phyloP scores from a whole-genome alignment of 1,284 basidiomycete genomes.

The Malassezia furfur region DNA sequence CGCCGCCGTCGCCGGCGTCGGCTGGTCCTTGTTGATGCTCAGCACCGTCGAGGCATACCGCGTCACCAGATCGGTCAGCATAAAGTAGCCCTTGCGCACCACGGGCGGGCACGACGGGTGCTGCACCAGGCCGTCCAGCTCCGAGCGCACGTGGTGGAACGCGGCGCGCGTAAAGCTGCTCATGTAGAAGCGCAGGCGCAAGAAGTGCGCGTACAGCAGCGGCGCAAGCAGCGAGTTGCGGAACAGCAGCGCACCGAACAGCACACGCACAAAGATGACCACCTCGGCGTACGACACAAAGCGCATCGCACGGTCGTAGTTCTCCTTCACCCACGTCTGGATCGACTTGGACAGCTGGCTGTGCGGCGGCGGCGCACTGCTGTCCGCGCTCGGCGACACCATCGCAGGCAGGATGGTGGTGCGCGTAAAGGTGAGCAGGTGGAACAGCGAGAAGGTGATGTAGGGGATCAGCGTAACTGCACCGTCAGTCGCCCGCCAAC shows the following conservation, averaged over 20 bases:
- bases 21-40: constrained; percentile 25
- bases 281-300: constrained; percentile 48
- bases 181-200: constrained; percentile 46
- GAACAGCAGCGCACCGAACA: constrained; percentile 43
- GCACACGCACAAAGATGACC: constrained; percentile 43
- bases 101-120: constrained; percentile 37
- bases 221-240: constrained; percentile 43
- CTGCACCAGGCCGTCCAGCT: constrained; percentile 34
- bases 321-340: constrained; percentile 47
- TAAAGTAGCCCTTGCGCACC: constrained; percentile 41
- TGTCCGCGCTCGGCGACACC: constrained; percentile 25
- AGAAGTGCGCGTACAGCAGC: constrained; percentile 44
- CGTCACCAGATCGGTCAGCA: constrained; percentile 35
- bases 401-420: constrained; percentile 35
- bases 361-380: constrained; percentile 18
- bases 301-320: constrained; percentile 49
- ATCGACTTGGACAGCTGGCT: constrained; percentile 31
- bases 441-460: constrained; percentile 48
- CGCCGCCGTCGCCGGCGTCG: background rate
- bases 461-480: constrained; percentile 46
- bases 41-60: constrained; percentile 45
- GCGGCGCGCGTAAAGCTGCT: constrained; percentile 43
- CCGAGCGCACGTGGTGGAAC: constrained; percentile 37
- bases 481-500: constrained; percentile 2
- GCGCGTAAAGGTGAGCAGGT: constrained; percentile 42